Conservation (phyloP, 2,329 filamentous ascomycete genomes). For the Nigrograna mackinnonii region DNA sequence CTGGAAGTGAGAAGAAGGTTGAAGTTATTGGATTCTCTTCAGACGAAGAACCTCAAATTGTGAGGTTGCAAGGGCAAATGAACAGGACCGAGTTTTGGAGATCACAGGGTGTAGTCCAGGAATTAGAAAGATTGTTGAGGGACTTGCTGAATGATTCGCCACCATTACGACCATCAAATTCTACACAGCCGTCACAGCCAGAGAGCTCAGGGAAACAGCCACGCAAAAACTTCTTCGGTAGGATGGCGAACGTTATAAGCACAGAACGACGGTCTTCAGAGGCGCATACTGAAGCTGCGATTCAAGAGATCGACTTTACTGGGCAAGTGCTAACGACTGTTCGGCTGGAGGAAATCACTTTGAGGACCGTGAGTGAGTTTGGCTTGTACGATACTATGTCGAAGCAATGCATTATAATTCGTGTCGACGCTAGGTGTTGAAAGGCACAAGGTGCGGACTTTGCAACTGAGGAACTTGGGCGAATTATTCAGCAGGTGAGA, state of each 20-base stretch:
- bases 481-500: too few species aligned
- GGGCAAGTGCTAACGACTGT: constrained; percentile 29
- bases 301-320: constrained; percentile 8
- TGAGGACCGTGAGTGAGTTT: constrained; percentile 38
- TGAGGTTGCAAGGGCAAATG: constrained; percentile 44
- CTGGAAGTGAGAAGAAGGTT: constrained; percentile 16
- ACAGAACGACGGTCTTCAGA: constrained; percentile 21
- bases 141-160: constrained; percentile 31
- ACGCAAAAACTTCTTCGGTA: constrained; percentile 23
- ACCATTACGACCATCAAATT: constrained; percentile 9
- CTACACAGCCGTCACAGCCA: not conserved
- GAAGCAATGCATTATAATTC: constrained; percentile 34
- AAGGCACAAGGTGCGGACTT: too few species aligned
- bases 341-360: constrained; percentile 33
- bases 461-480: too few species aligned
- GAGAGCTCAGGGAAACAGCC: constrained; percentile 8
- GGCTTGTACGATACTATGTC: constrained; percentile 40
- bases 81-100: constrained; percentile 50
- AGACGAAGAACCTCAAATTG: constrained; percentile 43
- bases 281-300: constrained; percentile 23
- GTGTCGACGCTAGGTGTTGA: constrained; percentile 35
- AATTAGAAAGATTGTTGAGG: constrained; percentile 41
- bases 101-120: constrained; percentile 43
- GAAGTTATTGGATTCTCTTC: constrained; percentile 46
- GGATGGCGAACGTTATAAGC: constrained; percentile 22